These are phyloP conservation scores for Dendrobium catenatum DNA, from an alignment of 106 monocot genomes.

Conservation along the genomic window DNA sequence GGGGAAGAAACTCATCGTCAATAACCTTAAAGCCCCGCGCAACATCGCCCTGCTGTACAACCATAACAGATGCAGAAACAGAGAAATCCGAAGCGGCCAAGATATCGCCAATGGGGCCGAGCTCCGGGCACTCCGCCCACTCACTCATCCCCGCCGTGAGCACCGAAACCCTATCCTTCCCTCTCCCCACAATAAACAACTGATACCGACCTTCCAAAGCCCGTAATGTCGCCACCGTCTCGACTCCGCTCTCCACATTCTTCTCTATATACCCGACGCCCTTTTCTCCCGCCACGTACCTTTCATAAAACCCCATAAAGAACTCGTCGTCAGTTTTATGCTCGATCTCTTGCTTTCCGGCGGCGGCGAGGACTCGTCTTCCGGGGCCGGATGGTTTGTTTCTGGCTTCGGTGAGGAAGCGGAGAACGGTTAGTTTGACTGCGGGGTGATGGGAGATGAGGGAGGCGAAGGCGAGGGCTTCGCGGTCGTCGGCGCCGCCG, in stretches of 20 bases:
- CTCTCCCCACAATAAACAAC: slow-evolving; percentile 58
- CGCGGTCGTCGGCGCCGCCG: slow-evolving; percentile 79
- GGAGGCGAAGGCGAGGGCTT: slow-evolving; percentile 48
- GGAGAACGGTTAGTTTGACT: slow-evolving; percentile 38
- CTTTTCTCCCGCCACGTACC: slow-evolving; percentile 17
- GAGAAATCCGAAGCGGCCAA: slow-evolving; percentile 49
- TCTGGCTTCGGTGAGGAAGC: slow-evolving; percentile 38
- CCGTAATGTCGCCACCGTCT: slow-evolving; percentile 41
- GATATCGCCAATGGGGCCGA: slow-evolving; percentile 57
- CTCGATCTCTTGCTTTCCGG: slow-evolving; percentile 34
- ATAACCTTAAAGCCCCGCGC: slow-evolving; percentile 21
- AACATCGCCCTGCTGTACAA: slow-evolving; percentile 48
- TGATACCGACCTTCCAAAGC: slow-evolving; percentile 34
- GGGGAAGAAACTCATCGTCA: slow-evolving; percentile 38
- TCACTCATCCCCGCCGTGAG: slow-evolving; percentile 56
- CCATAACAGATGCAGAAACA: slow-evolving; percentile 33
- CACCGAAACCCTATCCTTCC: slow-evolving; percentile 24
- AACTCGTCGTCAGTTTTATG: slow-evolving; percentile 56
- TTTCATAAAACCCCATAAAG: slow-evolving; percentile 56
- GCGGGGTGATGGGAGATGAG: slow-evolving; percentile 30
- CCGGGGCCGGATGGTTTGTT: slow-evolving; percentile 7
- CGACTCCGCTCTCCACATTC: slow-evolving; percentile 46
- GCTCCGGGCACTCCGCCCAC: slow-evolving; percentile 68
- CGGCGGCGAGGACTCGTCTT: not conserved
- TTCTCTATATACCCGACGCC: slow-evolving; percentile 66